These are phyloP conservation scores for Dissophora globulifera DNA, from an alignment of 192 early-diverging fungal genomes.

Conservation along the genomic window DNA sequence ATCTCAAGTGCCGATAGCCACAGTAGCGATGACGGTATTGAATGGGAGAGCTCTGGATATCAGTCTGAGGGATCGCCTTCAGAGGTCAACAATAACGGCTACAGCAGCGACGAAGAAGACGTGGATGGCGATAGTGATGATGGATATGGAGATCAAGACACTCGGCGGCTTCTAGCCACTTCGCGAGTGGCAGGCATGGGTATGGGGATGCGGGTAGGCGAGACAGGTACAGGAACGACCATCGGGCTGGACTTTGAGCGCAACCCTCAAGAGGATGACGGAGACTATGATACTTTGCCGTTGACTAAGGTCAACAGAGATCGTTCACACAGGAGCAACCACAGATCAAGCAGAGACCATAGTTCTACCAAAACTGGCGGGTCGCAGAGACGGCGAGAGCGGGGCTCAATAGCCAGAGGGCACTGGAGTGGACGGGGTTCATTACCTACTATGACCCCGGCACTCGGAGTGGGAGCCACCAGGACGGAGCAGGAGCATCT, in stretches of 20 bases:
- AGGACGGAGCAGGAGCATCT: slow-evolving; percentile 21
- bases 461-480: neutral
- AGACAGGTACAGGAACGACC: slow-evolving; percentile 50
- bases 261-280: neutral
- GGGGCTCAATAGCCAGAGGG: neutral
- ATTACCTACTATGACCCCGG: neutral
- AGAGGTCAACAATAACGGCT: slow-evolving; percentile 5
- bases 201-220: slow-evolving; percentile 49
- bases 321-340: neutral
- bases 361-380: neutral
- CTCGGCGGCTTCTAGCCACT: slow-evolving; percentile 12
- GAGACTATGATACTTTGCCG: slow-evolving; percentile 34
- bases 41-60: slow-evolving; percentile 26
- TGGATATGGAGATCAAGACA: slow-evolving; percentile 22
- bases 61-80: neutral
- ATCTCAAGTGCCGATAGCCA: slow-evolving; percentile 11
- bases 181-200: slow-evolving; percentile 34
- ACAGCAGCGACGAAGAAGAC: slow-evolving; percentile 3
- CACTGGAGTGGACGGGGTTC: slow-evolving; percentile 1
- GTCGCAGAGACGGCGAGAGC: neutral
- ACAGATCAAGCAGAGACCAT: neutral
- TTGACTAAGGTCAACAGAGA: slow-evolving; percentile 20
- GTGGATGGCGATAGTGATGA: slow-evolving; percentile 1
- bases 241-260: slow-evolving; percentile 45
- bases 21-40: slow-evolving; percentile 39